These are phyloP conservation scores for Pythium coloratum DNA, from an alignment of 352 stramenopile species.

Conservation along the genomic window DNA sequence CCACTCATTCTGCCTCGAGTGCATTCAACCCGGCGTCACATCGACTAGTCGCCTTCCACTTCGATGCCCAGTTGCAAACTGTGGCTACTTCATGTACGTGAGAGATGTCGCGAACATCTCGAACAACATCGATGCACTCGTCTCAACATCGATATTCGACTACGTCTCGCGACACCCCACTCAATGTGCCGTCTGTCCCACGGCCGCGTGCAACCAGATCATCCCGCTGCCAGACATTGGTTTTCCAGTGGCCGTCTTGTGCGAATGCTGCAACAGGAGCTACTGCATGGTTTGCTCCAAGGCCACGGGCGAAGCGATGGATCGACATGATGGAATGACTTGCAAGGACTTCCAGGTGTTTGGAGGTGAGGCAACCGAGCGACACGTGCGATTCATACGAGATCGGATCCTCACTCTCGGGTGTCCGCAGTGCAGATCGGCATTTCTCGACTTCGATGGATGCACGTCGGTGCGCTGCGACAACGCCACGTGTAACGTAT, in stretches of 20 bases:
- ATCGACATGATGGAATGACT: background rate
- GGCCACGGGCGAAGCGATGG: background rate
- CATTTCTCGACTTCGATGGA: slow-evolving; percentile 31
- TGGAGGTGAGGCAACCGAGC: background rate
- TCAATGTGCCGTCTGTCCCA: slow-evolving; percentile 14
- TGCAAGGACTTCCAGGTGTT: slow-evolving; percentile 17
- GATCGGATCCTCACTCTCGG: slow-evolving; percentile 27
- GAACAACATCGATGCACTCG: slow-evolving; percentile 5
- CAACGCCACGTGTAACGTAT: slow-evolving; percentile 14
- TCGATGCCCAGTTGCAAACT: slow-evolving; percentile 12
- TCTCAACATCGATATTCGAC: slow-evolving; percentile 22
- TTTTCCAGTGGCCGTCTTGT: background rate
- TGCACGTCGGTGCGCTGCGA: slow-evolving; percentile 28
- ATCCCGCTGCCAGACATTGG: background rate
- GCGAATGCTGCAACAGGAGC: slow-evolving; percentile 12
- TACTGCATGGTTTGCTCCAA: slow-evolving; percentile 26
- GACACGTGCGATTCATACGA: slow-evolving; percentile 19
- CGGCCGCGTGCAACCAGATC: slow-evolving; percentile 24
- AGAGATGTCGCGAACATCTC: slow-evolving; percentile 11
- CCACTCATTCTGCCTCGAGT: slow-evolving; percentile 25
- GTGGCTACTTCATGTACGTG: slow-evolving; percentile 5
- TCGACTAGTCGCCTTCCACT: slow-evolving; percentile 11
- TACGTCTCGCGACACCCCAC: slow-evolving; percentile 12
- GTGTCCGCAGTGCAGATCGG: slow-evolving; percentile 21
- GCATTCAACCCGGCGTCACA: slow-evolving; percentile 16